Evolutionary conservation across 164 flowering plant genomes (phyloP).

Genomic region (Vitis rupestris): DNA sequence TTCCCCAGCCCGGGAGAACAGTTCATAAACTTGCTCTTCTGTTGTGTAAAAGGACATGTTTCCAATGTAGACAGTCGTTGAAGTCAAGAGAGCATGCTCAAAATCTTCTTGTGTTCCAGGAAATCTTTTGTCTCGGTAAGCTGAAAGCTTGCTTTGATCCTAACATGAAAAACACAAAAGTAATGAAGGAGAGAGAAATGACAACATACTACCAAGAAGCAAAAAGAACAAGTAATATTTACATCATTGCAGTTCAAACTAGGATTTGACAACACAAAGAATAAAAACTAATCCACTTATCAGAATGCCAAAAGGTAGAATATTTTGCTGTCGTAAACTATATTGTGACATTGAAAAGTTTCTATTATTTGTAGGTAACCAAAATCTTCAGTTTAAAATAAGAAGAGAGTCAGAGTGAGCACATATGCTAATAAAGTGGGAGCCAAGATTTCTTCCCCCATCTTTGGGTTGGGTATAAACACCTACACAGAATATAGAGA

Average conservation of each 20-base stretch:
- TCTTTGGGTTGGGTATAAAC: too few relatives aligned
- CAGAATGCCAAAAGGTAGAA: background rate
- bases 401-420: too few relatives aligned
- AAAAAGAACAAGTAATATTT: background rate
- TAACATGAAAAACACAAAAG: conserved; percentile 17
- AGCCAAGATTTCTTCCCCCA: background rate
- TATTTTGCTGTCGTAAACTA: background rate
- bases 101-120: conserved; percentile 90
- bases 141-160: conserved; percentile 86
- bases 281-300: background rate
- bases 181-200: background rate
- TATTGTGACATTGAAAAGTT: too few relatives aligned
- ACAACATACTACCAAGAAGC: background rate
- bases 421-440: too few relatives aligned
- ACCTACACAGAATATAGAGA: too few relatives aligned
- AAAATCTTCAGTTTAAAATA: too few relatives aligned
- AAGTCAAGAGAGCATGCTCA: conserved; percentile 68
- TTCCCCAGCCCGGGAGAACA: conserved; percentile 92
- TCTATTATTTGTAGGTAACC: too few relatives aligned
- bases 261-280: background rate
- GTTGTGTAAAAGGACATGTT: conserved; percentile 98
- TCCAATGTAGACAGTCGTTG: conserved; percentile 80
- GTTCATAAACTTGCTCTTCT: conserved; percentile 95
- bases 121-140: conserved; percentile 85
- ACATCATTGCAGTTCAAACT: background rate